Percentiles rank a stretch among this genome's conserved stretches.
These are phyloP conservation scores for Apiospora hydei DNA, from an alignment of 2,329 filamentous ascomycete species.

Conservation along the genomic window DNA sequence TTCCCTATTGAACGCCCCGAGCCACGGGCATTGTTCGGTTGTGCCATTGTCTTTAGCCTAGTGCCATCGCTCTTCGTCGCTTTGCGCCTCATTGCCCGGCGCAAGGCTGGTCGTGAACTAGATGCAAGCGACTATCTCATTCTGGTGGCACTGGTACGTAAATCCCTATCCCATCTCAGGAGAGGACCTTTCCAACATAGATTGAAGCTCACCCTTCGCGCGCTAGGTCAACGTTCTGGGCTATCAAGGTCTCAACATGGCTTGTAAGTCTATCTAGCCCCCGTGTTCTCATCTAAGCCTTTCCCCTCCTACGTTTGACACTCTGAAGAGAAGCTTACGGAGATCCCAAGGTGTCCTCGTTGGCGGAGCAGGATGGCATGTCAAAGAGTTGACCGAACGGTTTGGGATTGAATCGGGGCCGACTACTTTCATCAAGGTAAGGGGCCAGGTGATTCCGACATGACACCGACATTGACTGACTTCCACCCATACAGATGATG, in stretches of 20 bases:
- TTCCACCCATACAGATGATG: neutral
- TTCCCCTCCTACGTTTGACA: slow-evolving; percentile 23
- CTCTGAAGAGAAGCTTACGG: slow-evolving; percentile 30
- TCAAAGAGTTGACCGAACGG: neutral
- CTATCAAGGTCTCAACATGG: too few relatives aligned
- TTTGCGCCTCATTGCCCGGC: slow-evolving; percentile 36
- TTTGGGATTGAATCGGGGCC: slow-evolving; percentile 2
- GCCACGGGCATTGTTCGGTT: slow-evolving; percentile 33
- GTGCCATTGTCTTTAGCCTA: slow-evolving; percentile 34
- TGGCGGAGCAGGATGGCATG: slow-evolving; percentile 33
- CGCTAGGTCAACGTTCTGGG: too few relatives aligned
- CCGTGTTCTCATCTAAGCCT: slow-evolving; percentile 15
- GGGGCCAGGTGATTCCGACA: neutral
- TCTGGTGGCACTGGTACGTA: slow-evolving; percentile 35
- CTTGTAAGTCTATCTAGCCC: too few relatives aligned
- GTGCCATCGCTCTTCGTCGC: slow-evolving; percentile 32
- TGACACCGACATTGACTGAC: neutral
- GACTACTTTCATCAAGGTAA: neutral
- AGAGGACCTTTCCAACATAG: too few relatives aligned
- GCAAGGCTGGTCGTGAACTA: slow-evolving; percentile 32
- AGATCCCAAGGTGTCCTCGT: slow-evolving; percentile 34
- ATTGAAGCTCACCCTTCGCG: too few relatives aligned
- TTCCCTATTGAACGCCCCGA: slow-evolving; percentile 33
- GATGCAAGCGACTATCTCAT: slow-evolving; percentile 38
- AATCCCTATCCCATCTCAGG: too few relatives aligned